Evolutionary conservation across 495 filamentous ascomycete genomes (phyloP).

Genomic region (Echria macrotheca): DNA sequence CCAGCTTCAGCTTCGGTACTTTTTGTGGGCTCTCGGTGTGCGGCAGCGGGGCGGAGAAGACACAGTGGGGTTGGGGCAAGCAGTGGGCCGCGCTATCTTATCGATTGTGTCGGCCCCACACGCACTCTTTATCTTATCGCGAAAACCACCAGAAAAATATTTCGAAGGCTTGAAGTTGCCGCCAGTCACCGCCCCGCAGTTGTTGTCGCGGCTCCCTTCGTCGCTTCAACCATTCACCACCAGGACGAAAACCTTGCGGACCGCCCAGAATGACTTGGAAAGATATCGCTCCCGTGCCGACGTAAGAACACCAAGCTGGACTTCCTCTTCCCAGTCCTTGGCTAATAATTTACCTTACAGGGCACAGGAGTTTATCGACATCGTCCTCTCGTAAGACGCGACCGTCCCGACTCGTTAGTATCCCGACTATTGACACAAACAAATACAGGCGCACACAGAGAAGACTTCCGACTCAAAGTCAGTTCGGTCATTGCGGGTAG

Average conservation of each 20-base stretch:
- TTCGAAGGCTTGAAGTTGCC: conserved; percentile 12
- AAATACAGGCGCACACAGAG: conserved; percentile 74
- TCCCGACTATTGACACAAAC: neutral
- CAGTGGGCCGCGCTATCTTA: too few relatives aligned
- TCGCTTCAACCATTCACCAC: conserved; percentile 10
- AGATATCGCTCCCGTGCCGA: conserved; percentile 83
- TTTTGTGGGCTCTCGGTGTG: too few relatives aligned
- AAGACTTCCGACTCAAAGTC: conserved; percentile 83
- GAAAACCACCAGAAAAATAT: conserved; percentile 28
- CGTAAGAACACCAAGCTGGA: conserved; percentile 39
- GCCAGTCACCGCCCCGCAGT: conserved; percentile 27
- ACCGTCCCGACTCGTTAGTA: neutral
- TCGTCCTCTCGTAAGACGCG: conserved; percentile 58
- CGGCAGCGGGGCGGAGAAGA: too few relatives aligned
- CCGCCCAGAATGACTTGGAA: conserved; percentile 47
- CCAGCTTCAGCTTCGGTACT: too few relatives aligned
- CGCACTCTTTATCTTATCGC: conserved; percentile 29
- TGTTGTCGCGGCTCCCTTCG: conserved; percentile 5
- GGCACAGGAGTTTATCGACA: conserved; percentile 86
- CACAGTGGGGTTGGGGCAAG: neutral
- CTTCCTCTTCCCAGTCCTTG: neutral
- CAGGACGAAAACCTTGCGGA: conserved; percentile 9
- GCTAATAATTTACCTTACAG: conserved; percentile 15
- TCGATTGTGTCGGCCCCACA: neutral
- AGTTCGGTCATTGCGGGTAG: conserved; percentile 7